Base-by-base conservation (phyloP, 371 early-diverging fungal species). In the Lichtheimia ramosa region DNA sequence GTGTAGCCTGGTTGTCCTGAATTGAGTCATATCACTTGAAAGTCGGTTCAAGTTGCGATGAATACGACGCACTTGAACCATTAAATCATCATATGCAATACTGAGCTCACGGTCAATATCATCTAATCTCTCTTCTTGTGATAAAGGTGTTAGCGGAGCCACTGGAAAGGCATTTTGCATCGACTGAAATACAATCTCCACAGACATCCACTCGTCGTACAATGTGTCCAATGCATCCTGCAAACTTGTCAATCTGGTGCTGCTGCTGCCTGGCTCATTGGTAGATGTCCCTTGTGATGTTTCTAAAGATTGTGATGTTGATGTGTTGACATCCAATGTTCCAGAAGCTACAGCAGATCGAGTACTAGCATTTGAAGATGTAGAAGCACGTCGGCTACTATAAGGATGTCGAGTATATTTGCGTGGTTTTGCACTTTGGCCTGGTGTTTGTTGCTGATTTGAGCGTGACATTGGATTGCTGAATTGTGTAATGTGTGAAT, bases 31-130 rank as follows among this genome's bases (percentile, higher is more conserved):
- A 16, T 73, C 65, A 27, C 54, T 48, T 42, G 59, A 41, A 25
- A 68, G 51, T 3, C 58, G 57, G 23, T 61, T 61, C 5, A 68
- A 42, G 18, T 56, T 55, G n/a, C 69, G 56, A 57, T 64, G 58
- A 13, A 68, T 48, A 8, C 59, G 54, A 15, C 69, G 63, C 14
- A 68, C 61, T 40, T 68, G 69, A 0, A 64, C 61, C 58, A 60
- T 60, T 12, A 68, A 28, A 28, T 68, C 64, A 48, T 68, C 69
- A 25, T 64, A 64, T 7, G 69, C 64, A 54, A 68, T 61, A 42
- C 69, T 63, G 12, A 63, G 43, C 20, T 68, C 69, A 1, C 61
- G 58, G 20, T 68, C 69, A n/a, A 64, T 61, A 5, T 68, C 69
- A 39, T 68, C 64, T 15, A 68, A 25, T 34, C 64, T 39, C 51